phyloP scores from a whole-genome alignment of 176 grass and related monocot species.

The Oryza punctata region DNA sequence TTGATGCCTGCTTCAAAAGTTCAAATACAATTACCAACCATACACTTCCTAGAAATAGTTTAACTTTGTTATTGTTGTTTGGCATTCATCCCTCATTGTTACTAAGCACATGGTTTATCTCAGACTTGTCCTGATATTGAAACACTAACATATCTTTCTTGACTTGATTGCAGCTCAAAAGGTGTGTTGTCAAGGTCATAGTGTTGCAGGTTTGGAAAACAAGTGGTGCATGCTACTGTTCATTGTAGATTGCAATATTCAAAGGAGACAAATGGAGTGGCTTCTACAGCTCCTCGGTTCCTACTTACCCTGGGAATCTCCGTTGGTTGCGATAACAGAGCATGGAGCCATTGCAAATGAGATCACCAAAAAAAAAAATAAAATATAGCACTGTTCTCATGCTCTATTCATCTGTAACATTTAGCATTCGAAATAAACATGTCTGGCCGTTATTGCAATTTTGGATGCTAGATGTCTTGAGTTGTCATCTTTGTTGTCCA shows the following conservation, averaged over 20 bases:
- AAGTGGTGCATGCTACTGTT: background rate
- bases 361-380: background rate
- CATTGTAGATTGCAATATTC: background rate
- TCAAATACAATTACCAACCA: too few species aligned
- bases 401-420: background rate
- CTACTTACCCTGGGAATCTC: background rate
- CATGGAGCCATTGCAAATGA: background rate
- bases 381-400: background rate
- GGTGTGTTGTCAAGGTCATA: constrained; percentile 87
- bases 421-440: background rate
- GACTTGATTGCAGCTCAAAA: constrained; percentile 65
- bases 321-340: background rate
- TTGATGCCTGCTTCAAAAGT: background rate
- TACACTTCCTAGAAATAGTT: too few species aligned
- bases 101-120: constrained; percentile 12
- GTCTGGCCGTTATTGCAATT: background rate
- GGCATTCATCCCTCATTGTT: too few species aligned
- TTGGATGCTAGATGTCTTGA: background rate
- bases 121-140: background rate
- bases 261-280: background rate
- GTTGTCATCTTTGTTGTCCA: background rate
- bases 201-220: background rate
- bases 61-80: too few species aligned
- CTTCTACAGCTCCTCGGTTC: background rate
- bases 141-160: background rate